A percentile compares a stretch with the other conserved stretches of the same genome.
Evolutionary conservation across 805 yeast genomes (phyloP).

Genomic region (Candida hungchunana): DNA sequence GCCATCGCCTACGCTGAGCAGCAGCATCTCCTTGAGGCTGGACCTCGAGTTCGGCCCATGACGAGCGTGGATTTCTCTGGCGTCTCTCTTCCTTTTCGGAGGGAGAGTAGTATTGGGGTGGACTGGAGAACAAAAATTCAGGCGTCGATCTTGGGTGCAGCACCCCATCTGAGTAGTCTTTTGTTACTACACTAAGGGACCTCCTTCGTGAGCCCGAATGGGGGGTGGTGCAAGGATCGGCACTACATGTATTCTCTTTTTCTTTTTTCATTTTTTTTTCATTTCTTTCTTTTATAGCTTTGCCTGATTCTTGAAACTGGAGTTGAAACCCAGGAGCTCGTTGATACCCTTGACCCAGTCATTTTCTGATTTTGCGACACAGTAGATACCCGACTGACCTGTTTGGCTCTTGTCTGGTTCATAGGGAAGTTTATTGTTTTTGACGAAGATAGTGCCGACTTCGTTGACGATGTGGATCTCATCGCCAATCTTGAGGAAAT

Average conservation of each 20-base stretch:
- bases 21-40: constrained; percentile 69
- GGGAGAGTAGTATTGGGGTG: constrained; percentile 32
- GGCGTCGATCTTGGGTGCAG: constrained; percentile 78
- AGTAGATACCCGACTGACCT: constrained; percentile 66
- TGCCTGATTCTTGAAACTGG: constrained; percentile 58
- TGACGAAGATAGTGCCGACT: constrained; percentile 53
- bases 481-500: constrained; percentile 67
- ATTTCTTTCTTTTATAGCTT: constrained; percentile 8
- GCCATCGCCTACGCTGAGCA: constrained; percentile 52
- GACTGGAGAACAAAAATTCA: constrained; percentile 57
- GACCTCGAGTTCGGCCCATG: constrained; percentile 70
- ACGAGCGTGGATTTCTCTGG: constrained; percentile 49
- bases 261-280: neutral
- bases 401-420: constrained; percentile 19
- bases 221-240: constrained; percentile 52
- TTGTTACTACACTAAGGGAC: constrained; percentile 52
- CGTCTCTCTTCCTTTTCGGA: constrained; percentile 22
- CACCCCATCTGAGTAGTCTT: constrained; percentile 51
- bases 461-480: constrained; percentile 70
- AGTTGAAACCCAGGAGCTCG: constrained; percentile 83
- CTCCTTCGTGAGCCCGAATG: constrained; percentile 78
- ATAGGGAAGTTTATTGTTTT: constrained; percentile 46
- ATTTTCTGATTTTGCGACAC: constrained; percentile 75
- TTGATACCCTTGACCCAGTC: constrained; percentile 94
- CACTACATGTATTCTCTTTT: constrained; percentile 28